A percentile compares a stretch with the other conserved stretches of the same genome.
Evolutionary conservation across 139 green algal species (phyloP).

Genomic region (Micractinium conductrix): DNA sequence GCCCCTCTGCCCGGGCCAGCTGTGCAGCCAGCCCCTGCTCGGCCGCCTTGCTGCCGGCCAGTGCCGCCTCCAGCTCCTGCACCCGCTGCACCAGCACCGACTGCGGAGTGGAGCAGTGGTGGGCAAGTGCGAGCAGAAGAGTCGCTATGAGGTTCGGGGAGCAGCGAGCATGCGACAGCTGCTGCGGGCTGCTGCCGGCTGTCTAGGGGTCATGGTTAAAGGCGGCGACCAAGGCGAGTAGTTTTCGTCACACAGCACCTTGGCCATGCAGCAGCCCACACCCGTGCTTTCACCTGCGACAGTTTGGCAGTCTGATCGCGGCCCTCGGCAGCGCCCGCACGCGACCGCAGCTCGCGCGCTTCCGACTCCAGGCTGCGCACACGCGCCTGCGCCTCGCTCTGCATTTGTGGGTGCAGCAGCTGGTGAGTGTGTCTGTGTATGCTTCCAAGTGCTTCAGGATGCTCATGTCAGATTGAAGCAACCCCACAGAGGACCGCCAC

Average conservation of each 20-base stretch:
- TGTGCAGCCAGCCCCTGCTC: conserved; percentile 23
- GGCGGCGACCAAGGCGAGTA: too few relatives aligned
- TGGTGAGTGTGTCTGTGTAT: background rate
- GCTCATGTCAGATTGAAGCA: background rate
- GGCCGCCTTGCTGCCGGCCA: background rate
- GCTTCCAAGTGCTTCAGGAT: background rate
- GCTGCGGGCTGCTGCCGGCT: too few relatives aligned
- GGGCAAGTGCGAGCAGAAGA: too few relatives aligned
- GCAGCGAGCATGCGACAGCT: background rate
- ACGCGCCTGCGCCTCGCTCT: background rate
- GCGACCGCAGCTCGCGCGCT: background rate
- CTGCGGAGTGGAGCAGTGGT: too few relatives aligned
- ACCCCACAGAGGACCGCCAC: background rate
- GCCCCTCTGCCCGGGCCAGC: conserved; percentile 22
- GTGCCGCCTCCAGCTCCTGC: conserved; percentile 15
- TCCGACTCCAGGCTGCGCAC: background rate
- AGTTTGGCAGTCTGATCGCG: background rate
- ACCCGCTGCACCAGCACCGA: conserved; percentile 16
- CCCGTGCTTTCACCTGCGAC: conserved; percentile 12
- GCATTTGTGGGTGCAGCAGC: background rate
- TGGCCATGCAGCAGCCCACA: too few relatives aligned
- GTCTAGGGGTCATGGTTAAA: too few relatives aligned
- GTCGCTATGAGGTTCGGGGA: too few relatives aligned
- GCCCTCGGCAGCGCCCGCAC: background rate
- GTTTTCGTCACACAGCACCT: too few relatives aligned